A percentile compares a stretch with the other conserved stretches of the same genome.
Conservation (phyloP, 805 yeast genomes). For the Lachancea mirantina region DNA sequence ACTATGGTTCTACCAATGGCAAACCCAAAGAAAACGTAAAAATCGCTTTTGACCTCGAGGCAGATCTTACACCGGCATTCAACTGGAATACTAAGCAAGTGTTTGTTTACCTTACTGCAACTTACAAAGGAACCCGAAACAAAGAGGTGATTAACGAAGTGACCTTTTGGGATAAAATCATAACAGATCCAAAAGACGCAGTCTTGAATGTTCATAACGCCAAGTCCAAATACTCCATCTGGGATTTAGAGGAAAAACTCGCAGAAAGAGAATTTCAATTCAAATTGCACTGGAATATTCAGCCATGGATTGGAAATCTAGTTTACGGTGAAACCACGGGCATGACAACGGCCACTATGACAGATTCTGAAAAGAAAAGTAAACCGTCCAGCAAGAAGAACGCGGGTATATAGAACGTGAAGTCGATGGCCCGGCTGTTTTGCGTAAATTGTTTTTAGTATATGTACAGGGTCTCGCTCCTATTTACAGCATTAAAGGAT, state of each 20-base stretch:
- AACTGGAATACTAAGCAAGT: constrained; percentile 97
- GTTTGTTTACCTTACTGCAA: constrained; percentile 86
- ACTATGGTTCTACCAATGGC: constrained; percentile 60
- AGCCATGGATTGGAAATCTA: constrained; percentile 82
- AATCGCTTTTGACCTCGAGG: constrained; percentile 62
- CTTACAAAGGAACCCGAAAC: constrained; percentile 48
- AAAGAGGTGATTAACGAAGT: constrained; percentile 51
- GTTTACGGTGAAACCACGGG: constrained; percentile 52
- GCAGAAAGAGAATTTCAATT: constrained; percentile 59
- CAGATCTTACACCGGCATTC: constrained; percentile 73
- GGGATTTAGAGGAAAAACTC: constrained; percentile 65
- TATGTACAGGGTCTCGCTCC: no score
- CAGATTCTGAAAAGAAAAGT: constrained; percentile 5
- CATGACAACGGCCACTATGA: constrained; percentile 9
- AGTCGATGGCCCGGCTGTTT: no score
- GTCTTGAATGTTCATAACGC: constrained; percentile 42
- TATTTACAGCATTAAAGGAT: no score
- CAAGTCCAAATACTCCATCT: constrained; percentile 73
- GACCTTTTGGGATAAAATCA: constrained; percentile 87
- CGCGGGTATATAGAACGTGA: no score
- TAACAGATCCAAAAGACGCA: constrained; percentile 54
- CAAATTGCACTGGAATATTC: constrained; percentile 82
- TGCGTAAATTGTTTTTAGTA: no score
- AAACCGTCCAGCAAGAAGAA: no score
- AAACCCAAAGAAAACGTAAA: constrained; percentile 71